Conservation (phyloP, 2,329 filamentous ascomycete species). For the Zymoseptoria crescenta region DNA sequence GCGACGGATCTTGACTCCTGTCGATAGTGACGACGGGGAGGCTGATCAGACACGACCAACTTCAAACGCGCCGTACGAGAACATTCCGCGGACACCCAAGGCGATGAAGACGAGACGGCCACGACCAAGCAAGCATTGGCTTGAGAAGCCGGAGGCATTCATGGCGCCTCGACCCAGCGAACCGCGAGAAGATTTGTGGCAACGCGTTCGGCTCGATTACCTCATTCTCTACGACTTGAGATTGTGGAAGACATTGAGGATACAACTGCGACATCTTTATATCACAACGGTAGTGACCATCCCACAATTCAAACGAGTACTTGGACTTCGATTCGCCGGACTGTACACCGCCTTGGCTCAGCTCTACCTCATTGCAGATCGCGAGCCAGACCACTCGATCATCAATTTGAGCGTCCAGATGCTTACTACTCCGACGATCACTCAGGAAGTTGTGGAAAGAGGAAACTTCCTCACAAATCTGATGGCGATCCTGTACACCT, state of each 20-base stretch:
- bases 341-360: slow-evolving; percentile 91
- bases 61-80: slow-evolving; percentile 33
- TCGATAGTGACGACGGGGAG: slow-evolving; percentile 33
- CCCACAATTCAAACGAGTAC: slow-evolving; percentile 88
- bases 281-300: slow-evolving; percentile 95
- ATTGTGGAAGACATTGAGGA: slow-evolving; percentile 93
- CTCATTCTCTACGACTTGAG: slow-evolving; percentile 89
- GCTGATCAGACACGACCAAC: slow-evolving; percentile 41
- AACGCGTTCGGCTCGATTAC: slow-evolving; percentile 85
- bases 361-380: slow-evolving; percentile 88
- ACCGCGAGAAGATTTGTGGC: slow-evolving; percentile 75
- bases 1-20: slow-evolving; percentile 22
- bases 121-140: slow-evolving; percentile 75
- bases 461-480: slow-evolving; percentile 94
- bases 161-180: slow-evolving; percentile 41
- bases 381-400: slow-evolving; percentile 95
- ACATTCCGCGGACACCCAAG: slow-evolving; percentile 74
- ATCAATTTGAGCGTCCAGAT: slow-evolving; percentile 96
- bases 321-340: slow-evolving; percentile 88
- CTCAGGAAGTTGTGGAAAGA: slow-evolving; percentile 85
- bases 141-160: slow-evolving; percentile 68
- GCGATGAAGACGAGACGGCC: slow-evolving; percentile 42
- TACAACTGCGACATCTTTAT: slow-evolving; percentile 84
- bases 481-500: slow-evolving; percentile 94
- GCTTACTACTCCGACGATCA: slow-evolving; percentile 93